phyloP scores from a whole-genome alignment of 2,329 filamentous ascomycete species.

The Spiromastix sp. region DNA sequence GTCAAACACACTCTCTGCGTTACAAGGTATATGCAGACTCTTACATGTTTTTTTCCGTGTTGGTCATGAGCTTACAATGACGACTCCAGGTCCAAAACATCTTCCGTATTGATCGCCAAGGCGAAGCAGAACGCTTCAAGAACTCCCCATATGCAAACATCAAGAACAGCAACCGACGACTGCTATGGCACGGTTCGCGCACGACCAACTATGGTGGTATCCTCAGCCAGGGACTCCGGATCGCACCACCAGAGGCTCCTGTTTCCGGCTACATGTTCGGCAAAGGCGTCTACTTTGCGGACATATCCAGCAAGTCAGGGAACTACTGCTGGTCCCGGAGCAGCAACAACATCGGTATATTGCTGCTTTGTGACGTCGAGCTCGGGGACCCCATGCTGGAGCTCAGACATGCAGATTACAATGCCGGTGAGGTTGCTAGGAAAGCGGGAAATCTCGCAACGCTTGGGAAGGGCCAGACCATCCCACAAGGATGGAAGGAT shows the following conservation, averaged over 20 bases:
- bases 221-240: constrained; percentile 76
- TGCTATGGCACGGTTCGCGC: constrained; percentile 82
- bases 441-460: constrained; percentile 54
- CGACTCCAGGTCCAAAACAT: constrained; percentile 52
- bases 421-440: constrained; percentile 55
- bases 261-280: constrained; percentile 78
- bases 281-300: constrained; percentile 80
- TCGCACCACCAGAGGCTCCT: constrained; percentile 69
- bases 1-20: constrained; percentile 51
- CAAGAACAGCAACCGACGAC: constrained; percentile 54
- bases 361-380: constrained; percentile 77
- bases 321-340: constrained; percentile 57
- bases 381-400: constrained; percentile 65
- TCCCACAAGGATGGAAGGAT: constrained; percentile 65
- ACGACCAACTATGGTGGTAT: constrained; percentile 81
- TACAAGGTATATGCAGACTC: constrained; percentile 27
- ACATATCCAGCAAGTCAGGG: constrained; percentile 74
- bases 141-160: constrained; percentile 43
- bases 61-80: neutral
- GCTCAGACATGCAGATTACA: constrained; percentile 47
- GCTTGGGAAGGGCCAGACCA: constrained; percentile 55
- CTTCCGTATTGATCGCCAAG: constrained; percentile 69
- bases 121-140: constrained; percentile 60
- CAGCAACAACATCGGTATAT: constrained; percentile 59
- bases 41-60: too few species aligned